Conservation (phyloP, 352 stramenopile species). For the Phytopythium chamaehyphon region DNA sequence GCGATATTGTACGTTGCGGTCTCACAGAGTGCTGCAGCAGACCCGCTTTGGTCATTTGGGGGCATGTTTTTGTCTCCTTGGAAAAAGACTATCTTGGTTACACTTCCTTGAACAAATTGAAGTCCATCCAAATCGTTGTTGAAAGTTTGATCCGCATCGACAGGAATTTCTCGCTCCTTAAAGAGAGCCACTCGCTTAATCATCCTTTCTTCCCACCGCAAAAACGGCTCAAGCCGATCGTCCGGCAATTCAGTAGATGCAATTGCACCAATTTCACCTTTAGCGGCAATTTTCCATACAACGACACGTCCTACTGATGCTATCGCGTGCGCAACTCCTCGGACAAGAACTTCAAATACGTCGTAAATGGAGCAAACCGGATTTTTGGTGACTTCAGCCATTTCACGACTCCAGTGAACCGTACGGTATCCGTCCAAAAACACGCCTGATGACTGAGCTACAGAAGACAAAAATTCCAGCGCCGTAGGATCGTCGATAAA, state of each 20-base stretch:
- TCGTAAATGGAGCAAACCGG: slow-evolving; percentile 36
- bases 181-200: slow-evolving; percentile 64
- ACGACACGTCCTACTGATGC: slow-evolving; percentile 33
- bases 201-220: slow-evolving; percentile 46
- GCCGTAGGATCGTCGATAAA: slow-evolving; percentile 54
- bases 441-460: slow-evolving; percentile 29
- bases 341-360: slow-evolving; percentile 48
- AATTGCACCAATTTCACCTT: slow-evolving; percentile 38
- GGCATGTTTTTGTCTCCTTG: neutral
- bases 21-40: slow-evolving; percentile 20
- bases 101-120: slow-evolving; percentile 29
- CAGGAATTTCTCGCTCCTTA: slow-evolving; percentile 23
- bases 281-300: slow-evolving; percentile 49
- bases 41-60: neutral
- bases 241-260: slow-evolving; percentile 50
- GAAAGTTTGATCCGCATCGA: neutral
- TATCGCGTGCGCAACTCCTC: slow-evolving; percentile 17
- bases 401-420: slow-evolving; percentile 50
- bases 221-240: slow-evolving; percentile 56
- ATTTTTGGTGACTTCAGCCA: slow-evolving; percentile 39
- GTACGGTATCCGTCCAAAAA: slow-evolving; percentile 46
- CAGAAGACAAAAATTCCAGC: slow-evolving; percentile 41
- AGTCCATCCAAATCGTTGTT: neutral
- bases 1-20: slow-evolving; percentile 42
- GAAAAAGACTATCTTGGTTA: slow-evolving; percentile 16